Conservation (phyloP, 805 yeast genomes). For the Saturnispora besseyi region DNA sequence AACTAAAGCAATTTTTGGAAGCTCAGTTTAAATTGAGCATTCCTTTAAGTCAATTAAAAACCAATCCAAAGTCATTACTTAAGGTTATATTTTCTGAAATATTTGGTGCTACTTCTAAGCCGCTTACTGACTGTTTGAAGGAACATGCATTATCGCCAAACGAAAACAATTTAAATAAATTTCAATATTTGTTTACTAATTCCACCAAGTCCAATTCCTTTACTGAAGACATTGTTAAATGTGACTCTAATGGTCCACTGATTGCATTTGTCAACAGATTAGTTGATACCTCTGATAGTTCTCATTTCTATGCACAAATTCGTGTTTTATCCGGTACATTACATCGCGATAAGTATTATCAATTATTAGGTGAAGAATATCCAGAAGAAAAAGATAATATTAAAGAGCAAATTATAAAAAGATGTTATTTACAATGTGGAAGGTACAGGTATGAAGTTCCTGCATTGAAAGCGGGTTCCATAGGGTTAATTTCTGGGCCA, state of each 20-base stretch:
- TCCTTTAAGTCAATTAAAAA: constrained; percentile 32
- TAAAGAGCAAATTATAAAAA: constrained; percentile 32
- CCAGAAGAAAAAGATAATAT: constrained; percentile 37
- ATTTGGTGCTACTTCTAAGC: constrained; percentile 40
- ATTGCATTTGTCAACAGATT: constrained; percentile 52
- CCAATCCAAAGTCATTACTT: constrained; percentile 54
- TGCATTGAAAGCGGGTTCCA: constrained; percentile 41
- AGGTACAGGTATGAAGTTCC: constrained; percentile 54
- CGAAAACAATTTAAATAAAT: constrained; percentile 23
- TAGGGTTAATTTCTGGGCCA: constrained; percentile 57
- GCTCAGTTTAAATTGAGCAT: constrained; percentile 36
- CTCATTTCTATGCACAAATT: constrained; percentile 46
- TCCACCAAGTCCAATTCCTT: constrained; percentile 10
- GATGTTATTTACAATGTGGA: constrained; percentile 53
- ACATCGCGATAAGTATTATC: constrained; percentile 36
- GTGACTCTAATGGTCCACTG: constrained; percentile 35
- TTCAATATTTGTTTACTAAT: constrained; percentile 19
- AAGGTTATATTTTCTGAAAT: constrained; percentile 43
- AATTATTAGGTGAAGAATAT: constrained; percentile 48
- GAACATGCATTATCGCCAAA: constrained; percentile 30
- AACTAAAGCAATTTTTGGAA: constrained; percentile 37
- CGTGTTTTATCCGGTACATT: constrained; percentile 57
- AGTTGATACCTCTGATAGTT: constrained; percentile 45
- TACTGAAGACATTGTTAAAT: constrained; percentile 17
- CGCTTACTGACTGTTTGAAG: constrained; percentile 46